Conservation (phyloP, 305 asterid species). For the Solanum hybrid region DNA sequence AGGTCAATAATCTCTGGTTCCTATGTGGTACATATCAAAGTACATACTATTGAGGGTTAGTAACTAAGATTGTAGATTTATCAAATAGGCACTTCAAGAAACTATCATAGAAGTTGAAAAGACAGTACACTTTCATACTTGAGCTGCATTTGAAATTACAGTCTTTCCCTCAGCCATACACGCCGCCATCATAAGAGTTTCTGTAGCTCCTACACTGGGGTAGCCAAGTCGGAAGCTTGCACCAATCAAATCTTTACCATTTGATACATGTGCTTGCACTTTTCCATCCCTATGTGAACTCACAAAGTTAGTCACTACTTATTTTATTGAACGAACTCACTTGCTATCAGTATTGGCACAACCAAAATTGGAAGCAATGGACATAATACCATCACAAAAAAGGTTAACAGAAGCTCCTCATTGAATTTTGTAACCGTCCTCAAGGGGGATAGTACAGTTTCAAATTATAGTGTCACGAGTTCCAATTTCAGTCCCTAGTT, state of each 20-base stretch:
- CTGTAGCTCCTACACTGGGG: constrained; percentile 46
- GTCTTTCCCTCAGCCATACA: constrained; percentile 33
- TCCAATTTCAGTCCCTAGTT: not conserved
- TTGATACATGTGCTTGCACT: constrained; percentile 20
- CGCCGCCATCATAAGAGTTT: constrained; percentile 49
- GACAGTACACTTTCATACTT: constrained; percentile 10
- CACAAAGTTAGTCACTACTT: not conserved
- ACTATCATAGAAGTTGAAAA: constrained; percentile 1
- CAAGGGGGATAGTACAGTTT: not conserved
- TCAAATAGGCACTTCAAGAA: not conserved
- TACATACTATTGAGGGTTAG: not conserved
- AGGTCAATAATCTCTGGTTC: constrained; percentile 41
- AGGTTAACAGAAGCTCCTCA: not conserved
- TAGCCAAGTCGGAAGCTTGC: constrained; percentile 28
- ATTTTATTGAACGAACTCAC: not conserved
- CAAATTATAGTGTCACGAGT: not conserved
- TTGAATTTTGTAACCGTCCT: not conserved
- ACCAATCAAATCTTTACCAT: constrained; percentile 26
- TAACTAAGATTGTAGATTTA: not conserved
- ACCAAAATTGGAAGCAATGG: not conserved
- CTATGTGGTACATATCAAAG: constrained; percentile 9
- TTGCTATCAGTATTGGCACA: not conserved
- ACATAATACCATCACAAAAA: not conserved
- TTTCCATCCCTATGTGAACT: constrained; percentile 25
- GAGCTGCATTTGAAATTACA: constrained; percentile 31